These are phyloP conservation scores for Cladophialophora yegresii DNA, from an alignment of 2,329 filamentous ascomycete species.

Conservation along the genomic window DNA sequence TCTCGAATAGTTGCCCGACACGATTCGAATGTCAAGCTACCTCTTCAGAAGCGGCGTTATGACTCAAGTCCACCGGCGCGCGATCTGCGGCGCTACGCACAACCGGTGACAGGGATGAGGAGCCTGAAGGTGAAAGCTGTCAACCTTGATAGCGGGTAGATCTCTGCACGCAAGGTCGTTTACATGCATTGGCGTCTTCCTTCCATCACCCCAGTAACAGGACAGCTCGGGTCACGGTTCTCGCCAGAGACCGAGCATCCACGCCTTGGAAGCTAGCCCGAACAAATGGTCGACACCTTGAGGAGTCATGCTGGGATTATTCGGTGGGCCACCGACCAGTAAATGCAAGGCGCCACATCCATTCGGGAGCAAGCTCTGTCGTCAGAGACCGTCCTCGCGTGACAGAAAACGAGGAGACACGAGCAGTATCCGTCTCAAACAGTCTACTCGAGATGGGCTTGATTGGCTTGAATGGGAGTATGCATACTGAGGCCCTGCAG, in stretches of 20 bases:
- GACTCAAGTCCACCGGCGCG: neutral
- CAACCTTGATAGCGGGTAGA: neutral
- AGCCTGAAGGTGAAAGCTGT: neutral
- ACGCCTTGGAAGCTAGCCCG: neutral
- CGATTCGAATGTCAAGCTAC: neutral
- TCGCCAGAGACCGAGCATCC: neutral
- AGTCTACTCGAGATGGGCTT: neutral
- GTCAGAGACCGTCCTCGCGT: neutral
- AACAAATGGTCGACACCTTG: neutral
- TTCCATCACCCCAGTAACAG: neutral
- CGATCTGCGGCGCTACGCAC: neutral
- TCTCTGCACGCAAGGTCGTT: neutral
- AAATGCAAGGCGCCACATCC: neutral
- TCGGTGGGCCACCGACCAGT: neutral
- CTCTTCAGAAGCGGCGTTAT: neutral
- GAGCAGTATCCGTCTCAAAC: neutral
- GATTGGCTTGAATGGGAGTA: neutral
- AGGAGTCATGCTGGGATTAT: neutral
- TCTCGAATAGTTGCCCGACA: neutral
- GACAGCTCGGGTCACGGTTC: neutral
- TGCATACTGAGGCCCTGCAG: neutral
- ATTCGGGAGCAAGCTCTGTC: neutral
- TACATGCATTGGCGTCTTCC: neutral
- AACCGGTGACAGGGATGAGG: neutral
- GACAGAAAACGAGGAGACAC: neutral